These are phyloP conservation scores for Crithidia bombi DNA, from an alignment of 208 protist genomes.

Conservation along the genomic window DNA sequence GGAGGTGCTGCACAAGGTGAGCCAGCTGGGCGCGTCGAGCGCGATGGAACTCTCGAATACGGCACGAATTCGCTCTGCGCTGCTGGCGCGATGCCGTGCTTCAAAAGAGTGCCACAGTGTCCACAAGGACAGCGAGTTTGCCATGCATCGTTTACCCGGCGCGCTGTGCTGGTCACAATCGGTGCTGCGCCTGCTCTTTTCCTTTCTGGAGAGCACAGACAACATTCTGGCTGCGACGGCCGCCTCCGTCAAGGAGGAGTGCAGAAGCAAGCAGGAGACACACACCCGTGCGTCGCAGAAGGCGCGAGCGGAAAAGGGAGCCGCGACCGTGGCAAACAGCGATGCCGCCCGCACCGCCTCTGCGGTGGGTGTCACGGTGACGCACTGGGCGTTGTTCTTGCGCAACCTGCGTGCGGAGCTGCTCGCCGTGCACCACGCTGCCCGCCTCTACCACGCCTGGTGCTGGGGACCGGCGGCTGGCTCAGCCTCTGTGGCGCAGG, in stretches of 20 bases:
- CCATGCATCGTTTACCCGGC: slow-evolving; percentile 27
- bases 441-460: slow-evolving; percentile 35
- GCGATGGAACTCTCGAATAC: slow-evolving; percentile 25
- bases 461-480: slow-evolving; percentile 12
- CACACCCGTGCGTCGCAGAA: slow-evolving; percentile 3
- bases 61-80: slow-evolving; percentile 22
- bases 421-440: slow-evolving; percentile 29
- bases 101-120: slow-evolving; percentile 4
- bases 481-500: not conserved
- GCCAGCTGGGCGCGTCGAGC: slow-evolving; percentile 11
- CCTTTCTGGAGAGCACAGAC: slow-evolving; percentile 24
- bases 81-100: slow-evolving; percentile 3
- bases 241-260: not conserved
- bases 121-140: slow-evolving; percentile 17
- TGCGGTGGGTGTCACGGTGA: slow-evolving; percentile 37
- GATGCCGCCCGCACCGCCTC: slow-evolving; percentile 17
- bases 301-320: not conserved
- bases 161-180: slow-evolving; percentile 32
- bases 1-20: slow-evolving; percentile 26
- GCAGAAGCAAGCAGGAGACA: not conserved
- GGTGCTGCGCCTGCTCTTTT: slow-evolving; percentile 25
- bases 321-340: not conserved
- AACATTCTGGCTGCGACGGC: not conserved
- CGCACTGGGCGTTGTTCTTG: slow-evolving; percentile 35
- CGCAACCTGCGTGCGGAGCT: slow-evolving; percentile 24